A percentile compares a stretch with the other conserved stretches of the same genome.
These are phyloP conservation scores for Populus trichocarpa DNA, from an alignment of 441 rosid species.

Conservation along the genomic window DNA sequence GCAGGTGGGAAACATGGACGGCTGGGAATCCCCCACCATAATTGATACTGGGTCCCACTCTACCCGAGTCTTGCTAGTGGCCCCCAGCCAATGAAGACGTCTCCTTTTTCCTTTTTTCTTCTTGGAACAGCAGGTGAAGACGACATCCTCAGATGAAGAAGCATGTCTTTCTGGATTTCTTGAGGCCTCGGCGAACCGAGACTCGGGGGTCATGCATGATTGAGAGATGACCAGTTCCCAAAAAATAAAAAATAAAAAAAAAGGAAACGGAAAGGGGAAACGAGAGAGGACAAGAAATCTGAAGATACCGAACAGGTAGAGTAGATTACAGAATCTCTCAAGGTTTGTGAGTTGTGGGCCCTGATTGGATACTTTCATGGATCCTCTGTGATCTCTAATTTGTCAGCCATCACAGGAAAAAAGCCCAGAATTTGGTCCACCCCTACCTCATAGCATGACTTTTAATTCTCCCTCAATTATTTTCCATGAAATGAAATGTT, in stretches of 20 bases:
- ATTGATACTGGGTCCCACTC: neutral
- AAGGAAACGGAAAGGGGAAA: neutral
- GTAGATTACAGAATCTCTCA: constrained; percentile 13
- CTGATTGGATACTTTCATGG: constrained; percentile 15
- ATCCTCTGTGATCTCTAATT: constrained; percentile 15
- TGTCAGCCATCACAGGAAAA: neutral
- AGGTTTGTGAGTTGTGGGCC: constrained; percentile 20
- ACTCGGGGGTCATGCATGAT: neutral
- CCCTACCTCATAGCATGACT: neutral
- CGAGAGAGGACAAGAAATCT: constrained; percentile 18
- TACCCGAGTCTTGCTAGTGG: neutral
- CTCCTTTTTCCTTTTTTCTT: neutral
- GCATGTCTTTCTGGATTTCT: neutral
- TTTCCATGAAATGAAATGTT: neutral
- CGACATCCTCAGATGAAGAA: neutral
- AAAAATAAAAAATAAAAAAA: neutral
- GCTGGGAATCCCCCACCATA: constrained; percentile 5
- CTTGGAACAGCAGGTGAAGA: neutral
- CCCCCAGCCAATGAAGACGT: neutral
- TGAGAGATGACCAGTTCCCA: neutral
- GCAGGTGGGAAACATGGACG: constrained; percentile 30
- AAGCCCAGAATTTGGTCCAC: neutral
- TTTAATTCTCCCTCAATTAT: neutral
- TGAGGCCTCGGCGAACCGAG: neutral
- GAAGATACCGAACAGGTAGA: constrained; percentile 14